Conservation (phyloP, 2,329 filamentous ascomycete species). For the Neonectria sp. region DNA sequence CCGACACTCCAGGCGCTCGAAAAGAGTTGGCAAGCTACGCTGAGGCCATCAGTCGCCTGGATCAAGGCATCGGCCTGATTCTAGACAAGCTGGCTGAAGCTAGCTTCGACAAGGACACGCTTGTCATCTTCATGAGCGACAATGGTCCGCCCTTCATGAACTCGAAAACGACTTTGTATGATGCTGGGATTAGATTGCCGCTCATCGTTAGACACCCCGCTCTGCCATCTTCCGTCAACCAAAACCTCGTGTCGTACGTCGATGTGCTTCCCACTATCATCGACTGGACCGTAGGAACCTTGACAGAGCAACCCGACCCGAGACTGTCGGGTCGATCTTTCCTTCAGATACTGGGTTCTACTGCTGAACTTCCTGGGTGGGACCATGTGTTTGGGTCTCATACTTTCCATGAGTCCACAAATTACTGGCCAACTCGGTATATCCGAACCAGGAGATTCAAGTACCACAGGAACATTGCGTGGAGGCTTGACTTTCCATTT, state of each 20-base stretch:
- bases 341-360: not conserved
- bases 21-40: slow-evolving; percentile 60
- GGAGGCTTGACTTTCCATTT: slow-evolving; percentile 64
- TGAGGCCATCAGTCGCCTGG: slow-evolving; percentile 57
- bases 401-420: slow-evolving; percentile 65
- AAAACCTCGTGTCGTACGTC: slow-evolving; percentile 60
- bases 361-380: not conserved
- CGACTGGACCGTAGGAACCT: slow-evolving; percentile 42
- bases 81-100: slow-evolving; percentile 50
- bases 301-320: not conserved
- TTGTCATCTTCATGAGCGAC: slow-evolving; percentile 63
- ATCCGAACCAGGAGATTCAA: slow-evolving; percentile 56
- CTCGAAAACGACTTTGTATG: slow-evolving; percentile 65
- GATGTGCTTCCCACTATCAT: slow-evolving; percentile 62
- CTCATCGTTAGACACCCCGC: slow-evolving; percentile 56
- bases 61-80: slow-evolving; percentile 58
- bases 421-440: slow-evolving; percentile 65
- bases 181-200: slow-evolving; percentile 61
- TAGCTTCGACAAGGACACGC: slow-evolving; percentile 53
- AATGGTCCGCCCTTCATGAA: slow-evolving; percentile 66
- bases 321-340: slow-evolving; percentile 36
- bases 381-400: slow-evolving; percentile 62
- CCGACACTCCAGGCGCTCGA: slow-evolving; percentile 56
- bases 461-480: slow-evolving; percentile 63
- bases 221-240: slow-evolving; percentile 49